phyloP scores from a whole-genome alignment of 1,284 basidiomycete genomes.

The Boletellus deceptivus region DNA sequence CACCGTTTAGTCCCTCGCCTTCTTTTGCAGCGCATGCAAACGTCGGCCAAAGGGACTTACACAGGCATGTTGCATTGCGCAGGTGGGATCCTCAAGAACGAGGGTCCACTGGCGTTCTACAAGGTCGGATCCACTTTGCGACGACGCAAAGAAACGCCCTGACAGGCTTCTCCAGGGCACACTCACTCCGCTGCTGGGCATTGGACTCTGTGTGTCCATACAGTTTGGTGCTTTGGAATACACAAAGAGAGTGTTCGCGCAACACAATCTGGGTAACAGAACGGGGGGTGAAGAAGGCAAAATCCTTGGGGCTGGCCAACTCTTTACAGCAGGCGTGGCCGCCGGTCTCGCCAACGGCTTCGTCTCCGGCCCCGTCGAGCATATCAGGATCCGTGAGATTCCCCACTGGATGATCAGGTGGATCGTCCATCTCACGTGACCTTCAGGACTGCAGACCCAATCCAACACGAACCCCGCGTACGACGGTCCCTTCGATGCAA shows the following conservation, averaged over 20 bases:
- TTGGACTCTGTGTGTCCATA: slow-evolving; percentile 94
- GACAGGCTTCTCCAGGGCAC: slow-evolving; percentile 67
- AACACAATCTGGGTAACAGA: slow-evolving; percentile 53
- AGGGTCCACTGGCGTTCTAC: slow-evolving; percentile 94
- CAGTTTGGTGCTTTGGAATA: slow-evolving; percentile 94
- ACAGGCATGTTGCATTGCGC: slow-evolving; percentile 88
- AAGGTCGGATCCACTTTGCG: slow-evolving; percentile 55
- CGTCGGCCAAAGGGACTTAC: slow-evolving; percentile 88
- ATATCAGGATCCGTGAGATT: slow-evolving; percentile 90
- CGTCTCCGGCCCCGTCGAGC: slow-evolving; percentile 95
- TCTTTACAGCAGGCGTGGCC: slow-evolving; percentile 75
- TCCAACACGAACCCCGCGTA: slow-evolving; percentile 71
- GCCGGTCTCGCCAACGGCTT: slow-evolving; percentile 91
- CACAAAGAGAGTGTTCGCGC: slow-evolving; percentile 81
- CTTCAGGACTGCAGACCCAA: slow-evolving; percentile 85
- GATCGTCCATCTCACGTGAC: slow-evolving; percentile 7
- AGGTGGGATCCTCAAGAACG: slow-evolving; percentile 81
- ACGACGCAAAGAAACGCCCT: neutral
- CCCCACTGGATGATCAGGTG: neutral
- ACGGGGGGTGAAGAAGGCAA: slow-evolving; percentile 59
- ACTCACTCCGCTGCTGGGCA: slow-evolving; percentile 88
- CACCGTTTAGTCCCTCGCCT: no score
- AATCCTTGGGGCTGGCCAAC: slow-evolving; percentile 60
- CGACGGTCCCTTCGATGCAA: slow-evolving; percentile 83
- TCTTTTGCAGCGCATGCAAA: slow-evolving; percentile 76